Evolutionary conservation across 202 grass and related monocot genomes (phyloP).

Genomic region (Zizania palustris): DNA sequence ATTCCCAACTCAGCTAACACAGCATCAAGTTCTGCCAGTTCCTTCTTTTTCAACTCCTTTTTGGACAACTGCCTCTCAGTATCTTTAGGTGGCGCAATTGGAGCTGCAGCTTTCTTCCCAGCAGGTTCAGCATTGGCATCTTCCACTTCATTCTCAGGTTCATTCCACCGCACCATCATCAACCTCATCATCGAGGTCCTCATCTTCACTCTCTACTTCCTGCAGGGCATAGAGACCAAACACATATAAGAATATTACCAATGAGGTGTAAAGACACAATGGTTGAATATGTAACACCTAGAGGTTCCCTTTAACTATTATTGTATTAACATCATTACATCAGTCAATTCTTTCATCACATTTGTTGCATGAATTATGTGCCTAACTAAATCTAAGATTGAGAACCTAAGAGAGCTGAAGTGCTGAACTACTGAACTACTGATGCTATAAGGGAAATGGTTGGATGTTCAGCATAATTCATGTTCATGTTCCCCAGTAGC

Average conservation of each 20-base stretch:
- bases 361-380: not conserved
- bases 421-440: too few species aligned
- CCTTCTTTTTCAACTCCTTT: conserved; percentile 98
- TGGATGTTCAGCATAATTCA: too few species aligned
- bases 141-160: conserved; percentile 58
- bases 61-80: conserved; percentile 90
- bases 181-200: conserved; percentile 69
- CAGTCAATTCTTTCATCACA: conserved; percentile 4
- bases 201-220: conserved; percentile 92
- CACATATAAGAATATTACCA: conserved; percentile 35
- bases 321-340: not conserved
- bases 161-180: conserved; percentile 75
- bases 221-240: conserved; percentile 46
- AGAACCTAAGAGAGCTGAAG: too few species aligned
- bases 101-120: conserved; percentile 43
- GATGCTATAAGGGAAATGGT: too few species aligned
- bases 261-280: not conserved
- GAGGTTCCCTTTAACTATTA: not conserved
- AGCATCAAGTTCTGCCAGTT: conserved; percentile 86
- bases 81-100: conserved; percentile 64
- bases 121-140: conserved; percentile 36
- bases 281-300: conserved; percentile 10
- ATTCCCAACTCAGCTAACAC: conserved; percentile 88
- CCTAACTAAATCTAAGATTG: not conserved
- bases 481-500: too few species aligned